These are phyloP conservation scores for Rhizopogon vulgaris DNA, from an alignment of 768 basidiomycete species.

Conservation along the genomic window DNA sequence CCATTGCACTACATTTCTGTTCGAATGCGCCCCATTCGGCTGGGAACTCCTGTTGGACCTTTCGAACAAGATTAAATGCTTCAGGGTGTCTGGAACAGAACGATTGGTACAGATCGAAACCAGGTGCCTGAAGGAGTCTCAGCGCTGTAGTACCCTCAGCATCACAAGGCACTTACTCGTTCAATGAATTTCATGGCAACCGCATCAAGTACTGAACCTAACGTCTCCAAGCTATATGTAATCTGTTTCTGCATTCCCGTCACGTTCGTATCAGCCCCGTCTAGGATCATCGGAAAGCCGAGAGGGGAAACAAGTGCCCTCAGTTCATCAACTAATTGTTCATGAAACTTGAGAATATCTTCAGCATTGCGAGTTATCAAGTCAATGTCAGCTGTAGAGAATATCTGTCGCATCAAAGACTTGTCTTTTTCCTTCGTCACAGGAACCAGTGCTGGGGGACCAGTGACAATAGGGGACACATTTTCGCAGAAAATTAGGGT, in stretches of 20 bases:
- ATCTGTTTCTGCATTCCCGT: background rate
- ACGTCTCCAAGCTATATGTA: constrained; percentile 40
- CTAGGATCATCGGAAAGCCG: constrained; percentile 38
- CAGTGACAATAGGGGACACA: background rate
- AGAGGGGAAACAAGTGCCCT: constrained; percentile 41
- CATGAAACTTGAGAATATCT: constrained; percentile 63
- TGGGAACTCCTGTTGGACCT: constrained; percentile 54
- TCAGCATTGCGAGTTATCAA: constrained; percentile 60
- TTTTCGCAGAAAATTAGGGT: constrained; percentile 9
- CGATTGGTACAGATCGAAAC: constrained; percentile 73
- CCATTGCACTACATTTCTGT: constrained; percentile 59
- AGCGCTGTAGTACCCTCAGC: constrained; percentile 1
- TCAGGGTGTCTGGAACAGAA: constrained; percentile 87
- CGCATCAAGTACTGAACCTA: constrained; percentile 22
- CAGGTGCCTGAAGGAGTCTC: constrained; percentile 46
- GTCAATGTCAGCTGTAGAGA: constrained; percentile 54
- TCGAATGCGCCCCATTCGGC: constrained; percentile 84
- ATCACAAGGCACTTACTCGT: constrained; percentile 34
- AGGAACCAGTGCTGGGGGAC: background rate
- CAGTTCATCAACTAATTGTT: constrained; percentile 56
- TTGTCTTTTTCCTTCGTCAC: constrained; percentile 25
- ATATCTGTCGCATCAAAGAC: constrained; percentile 39
- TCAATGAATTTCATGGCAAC: constrained; percentile 54
- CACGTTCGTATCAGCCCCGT: constrained; percentile 10
- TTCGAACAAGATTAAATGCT: constrained; percentile 69